Evolutionary conservation across 768 basidiomycete genomes (phyloP).

Genomic region (Russula sp.): DNA sequence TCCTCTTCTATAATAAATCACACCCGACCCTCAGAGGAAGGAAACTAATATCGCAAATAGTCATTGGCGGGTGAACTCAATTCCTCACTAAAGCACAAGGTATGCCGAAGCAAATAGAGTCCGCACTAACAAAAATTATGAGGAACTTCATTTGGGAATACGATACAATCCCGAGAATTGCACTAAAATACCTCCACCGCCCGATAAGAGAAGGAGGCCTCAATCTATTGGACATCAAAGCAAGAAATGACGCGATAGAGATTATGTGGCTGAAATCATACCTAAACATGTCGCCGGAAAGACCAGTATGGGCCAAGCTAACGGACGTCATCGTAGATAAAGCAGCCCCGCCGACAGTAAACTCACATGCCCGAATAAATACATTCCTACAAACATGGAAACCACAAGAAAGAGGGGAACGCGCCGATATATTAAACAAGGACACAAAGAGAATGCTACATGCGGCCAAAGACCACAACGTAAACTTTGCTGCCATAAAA

Average conservation of each 20-base stretch:
- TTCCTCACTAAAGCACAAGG: neutral
- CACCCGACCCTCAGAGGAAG: neutral
- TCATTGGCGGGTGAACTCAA: neutral
- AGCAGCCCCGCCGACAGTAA: neutral
- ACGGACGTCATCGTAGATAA: conserved; percentile 3
- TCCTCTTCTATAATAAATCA: neutral
- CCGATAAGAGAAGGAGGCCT: conserved; percentile 8
- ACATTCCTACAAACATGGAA: conserved; percentile 18
- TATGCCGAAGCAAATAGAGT: neutral
- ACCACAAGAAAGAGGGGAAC: neutral
- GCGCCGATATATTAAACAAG: neutral
- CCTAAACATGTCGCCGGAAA: neutral
- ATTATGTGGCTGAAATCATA: conserved; percentile 16
- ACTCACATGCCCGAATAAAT: neutral
- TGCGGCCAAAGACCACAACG: neutral
- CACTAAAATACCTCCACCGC: neutral
- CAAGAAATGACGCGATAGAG: conserved; percentile 15
- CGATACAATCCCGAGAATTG: neutral
- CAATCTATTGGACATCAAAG: conserved; percentile 1
- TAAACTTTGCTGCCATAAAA: neutral
- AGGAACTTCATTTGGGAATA: conserved; percentile 22
- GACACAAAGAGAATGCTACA: conserved; percentile 8
- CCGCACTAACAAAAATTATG: neutral
- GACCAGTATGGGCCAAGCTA: conserved; percentile 20
- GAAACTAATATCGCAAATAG: neutral